These are phyloP conservation scores for Reutealis trisperma DNA, from an alignment of 345 rosid species.

Conservation along the genomic window DNA sequence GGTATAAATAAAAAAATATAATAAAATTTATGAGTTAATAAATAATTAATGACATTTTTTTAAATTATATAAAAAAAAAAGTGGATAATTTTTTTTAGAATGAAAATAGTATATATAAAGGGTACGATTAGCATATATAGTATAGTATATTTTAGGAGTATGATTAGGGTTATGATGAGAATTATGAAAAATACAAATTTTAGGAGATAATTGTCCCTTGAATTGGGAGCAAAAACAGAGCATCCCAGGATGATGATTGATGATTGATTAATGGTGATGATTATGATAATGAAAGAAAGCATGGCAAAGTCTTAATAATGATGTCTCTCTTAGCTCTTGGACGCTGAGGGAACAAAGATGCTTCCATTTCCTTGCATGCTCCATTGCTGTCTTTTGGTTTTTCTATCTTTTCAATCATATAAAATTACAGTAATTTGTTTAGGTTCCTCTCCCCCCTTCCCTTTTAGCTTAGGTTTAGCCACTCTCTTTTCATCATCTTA, in stretches of 20 bases:
- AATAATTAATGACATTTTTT: too few relatives aligned
- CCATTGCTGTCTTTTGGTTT: background rate
- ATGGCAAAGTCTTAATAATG: slow-evolving; percentile 33
- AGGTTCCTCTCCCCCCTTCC: background rate
- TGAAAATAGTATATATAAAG: background rate
- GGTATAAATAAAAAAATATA: too few relatives aligned
- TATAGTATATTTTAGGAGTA: slow-evolving; percentile 1
- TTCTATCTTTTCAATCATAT: slow-evolving; percentile 17
- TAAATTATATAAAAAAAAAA: too few relatives aligned
- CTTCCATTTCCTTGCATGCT: slow-evolving; percentile 33
- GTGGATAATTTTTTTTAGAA: too few relatives aligned
- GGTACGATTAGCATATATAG: too few relatives aligned
- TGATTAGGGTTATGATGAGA: slow-evolving; percentile 10
- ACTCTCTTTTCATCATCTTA: background rate
- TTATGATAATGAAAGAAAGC: slow-evolving; percentile 35
- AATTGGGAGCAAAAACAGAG: slow-evolving; percentile 34
- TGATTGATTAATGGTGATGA: slow-evolving; percentile 25
- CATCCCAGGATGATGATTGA: slow-evolving; percentile 42
- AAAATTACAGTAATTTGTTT: background rate
- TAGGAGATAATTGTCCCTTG: slow-evolving; percentile 30
- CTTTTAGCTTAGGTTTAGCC: slow-evolving; percentile 11
- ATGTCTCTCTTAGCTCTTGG: slow-evolving; percentile 19
- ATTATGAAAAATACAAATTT: slow-evolving; percentile 10
- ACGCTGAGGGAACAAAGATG: slow-evolving; percentile 30
- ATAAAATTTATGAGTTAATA: too few relatives aligned